Evolutionary conservation across 305 asterid species (phyloP).

Genomic region (Fraxinus sp.): DNA sequence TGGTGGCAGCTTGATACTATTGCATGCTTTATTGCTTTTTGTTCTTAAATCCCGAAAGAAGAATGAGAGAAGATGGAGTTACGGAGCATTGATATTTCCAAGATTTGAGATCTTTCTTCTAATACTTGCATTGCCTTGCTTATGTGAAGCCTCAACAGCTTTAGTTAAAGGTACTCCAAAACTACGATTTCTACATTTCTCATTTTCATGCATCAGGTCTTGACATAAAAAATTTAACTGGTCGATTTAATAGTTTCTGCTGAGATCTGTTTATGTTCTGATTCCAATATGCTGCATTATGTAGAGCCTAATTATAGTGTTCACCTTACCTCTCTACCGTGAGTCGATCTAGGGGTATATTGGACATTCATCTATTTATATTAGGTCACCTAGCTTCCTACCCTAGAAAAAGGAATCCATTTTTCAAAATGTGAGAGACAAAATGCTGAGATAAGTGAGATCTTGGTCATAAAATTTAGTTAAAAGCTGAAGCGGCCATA

Average conservation of each 20-base stretch:
- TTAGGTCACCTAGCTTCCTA: not conserved
- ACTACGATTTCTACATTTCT: not conserved
- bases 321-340: not conserved
- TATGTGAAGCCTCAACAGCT: slow-evolving; percentile 70
- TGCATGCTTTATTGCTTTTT: slow-evolving; percentile 54
- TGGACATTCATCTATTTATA: not conserved
- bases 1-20: slow-evolving; percentile 50
- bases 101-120: slow-evolving; percentile 79
- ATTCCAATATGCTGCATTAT: not conserved
- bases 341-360: not conserved
- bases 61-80: slow-evolving; percentile 51
- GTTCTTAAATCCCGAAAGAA: slow-evolving; percentile 50
- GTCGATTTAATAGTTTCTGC: not conserved
- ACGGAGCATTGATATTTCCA: slow-evolving; percentile 68
- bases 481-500: not conserved
- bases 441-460: not conserved
- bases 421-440: not conserved
- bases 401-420: not conserved
- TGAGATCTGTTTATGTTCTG: not conserved
- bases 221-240: not conserved
- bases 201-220: not conserved
- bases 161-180: slow-evolving; percentile 59
- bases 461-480: not conserved
- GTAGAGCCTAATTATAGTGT: not conserved
- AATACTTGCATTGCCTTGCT: slow-evolving; percentile 80